Evolutionary conservation across 805 yeast genomes (phyloP).

Genomic region (Komagataella pastoris): DNA sequence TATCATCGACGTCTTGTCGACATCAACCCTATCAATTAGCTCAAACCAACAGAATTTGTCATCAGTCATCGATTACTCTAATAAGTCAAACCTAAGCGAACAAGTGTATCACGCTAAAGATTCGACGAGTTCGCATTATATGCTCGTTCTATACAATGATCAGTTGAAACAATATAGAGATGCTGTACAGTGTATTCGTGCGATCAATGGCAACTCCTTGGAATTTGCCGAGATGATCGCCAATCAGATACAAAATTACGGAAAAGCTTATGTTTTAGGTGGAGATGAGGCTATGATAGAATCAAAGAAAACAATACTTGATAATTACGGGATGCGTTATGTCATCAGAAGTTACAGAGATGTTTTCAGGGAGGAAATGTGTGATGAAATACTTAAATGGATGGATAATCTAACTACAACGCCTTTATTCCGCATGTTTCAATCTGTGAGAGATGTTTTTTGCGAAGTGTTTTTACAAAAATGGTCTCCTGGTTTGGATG

Average conservation of each 20-base stretch:
- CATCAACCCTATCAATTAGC: conserved; percentile 21
- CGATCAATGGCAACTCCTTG: conserved; percentile 48
- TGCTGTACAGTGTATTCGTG: conserved; percentile 49
- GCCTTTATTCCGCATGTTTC: conserved; percentile 35
- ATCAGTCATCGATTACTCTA: conserved; percentile 17
- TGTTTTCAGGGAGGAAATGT: conserved; percentile 68
- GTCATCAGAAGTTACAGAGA: conserved; percentile 59
- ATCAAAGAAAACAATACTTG: conserved; percentile 40
- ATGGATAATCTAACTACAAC: conserved; percentile 42
- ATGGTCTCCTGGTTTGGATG: conserved; percentile 44
- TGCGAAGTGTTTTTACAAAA: conserved; percentile 44
- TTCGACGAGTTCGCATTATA: conserved; percentile 33
- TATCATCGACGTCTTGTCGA: conserved; percentile 46
- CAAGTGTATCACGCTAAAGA: conserved; percentile 30
- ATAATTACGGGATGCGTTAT: conserved; percentile 51
- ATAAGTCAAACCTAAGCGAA: conserved; percentile 16
- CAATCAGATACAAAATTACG: conserved; percentile 42
- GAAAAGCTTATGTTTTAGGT: conserved; percentile 56
- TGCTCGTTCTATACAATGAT: conserved; percentile 61
- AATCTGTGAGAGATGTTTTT: conserved; percentile 31
- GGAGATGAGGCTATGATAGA: conserved; percentile 32
- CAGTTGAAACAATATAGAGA: conserved; percentile 66
- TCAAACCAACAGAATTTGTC: conserved; percentile 10
- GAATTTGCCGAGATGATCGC: conserved; percentile 68
- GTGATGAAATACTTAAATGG: conserved; percentile 61